Base-by-base conservation (phyloP, 2,329 filamentous ascomycete species). In the Fusarium nanum region DNA sequence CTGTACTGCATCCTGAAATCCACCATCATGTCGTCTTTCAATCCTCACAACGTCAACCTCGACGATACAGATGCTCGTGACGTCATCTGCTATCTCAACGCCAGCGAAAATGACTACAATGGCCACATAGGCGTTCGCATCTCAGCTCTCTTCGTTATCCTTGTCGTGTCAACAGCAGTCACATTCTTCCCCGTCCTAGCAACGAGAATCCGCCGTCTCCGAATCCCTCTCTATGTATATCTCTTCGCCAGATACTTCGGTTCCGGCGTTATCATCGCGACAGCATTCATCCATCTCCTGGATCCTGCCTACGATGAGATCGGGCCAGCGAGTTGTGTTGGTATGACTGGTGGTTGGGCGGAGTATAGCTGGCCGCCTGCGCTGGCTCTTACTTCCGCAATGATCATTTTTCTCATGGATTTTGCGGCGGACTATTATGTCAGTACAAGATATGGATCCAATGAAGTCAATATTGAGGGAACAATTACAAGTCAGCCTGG, bases 1-100 rank as follows among this genome's bases (percentile, higher is more conserved):
- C 3, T n/a, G 3, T 1, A 37, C 7, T 2, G 1, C 18, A n/a
- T 37, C 6, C 12, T n/a, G 5, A 37, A 2, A 2, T n/a, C 18
- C 12, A n/a, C 2, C 18, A 7, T 10, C 34, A 37, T 37, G 34
- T 37, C 34, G 12, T 37, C 34, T n/a, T 37, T 37, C 18, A 12
- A 37, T 6, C 34, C 34, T 12, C 18, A n/a, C 6, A n/a, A n/a
- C 6, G 18, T 37, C 6, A n/a, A 37, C 18, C 34, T 37, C 18
- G 34, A 37, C 10, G 18, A 37, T 3, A 4, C 34, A 37, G 34
- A 37, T 1, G 34, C 34, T 37, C 34, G 34, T 37, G 10, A 37
- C 34, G 10, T 37, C 34, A 7, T n/a, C 18, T 37, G 34, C 10
- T 37, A 37, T 37, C 34, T 37, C 18, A 37, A 37, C 18, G 34